Evolutionary conservation across 495 filamentous ascomycete genomes (phyloP).

Genomic region (Baudoinia panamericana): DNA sequence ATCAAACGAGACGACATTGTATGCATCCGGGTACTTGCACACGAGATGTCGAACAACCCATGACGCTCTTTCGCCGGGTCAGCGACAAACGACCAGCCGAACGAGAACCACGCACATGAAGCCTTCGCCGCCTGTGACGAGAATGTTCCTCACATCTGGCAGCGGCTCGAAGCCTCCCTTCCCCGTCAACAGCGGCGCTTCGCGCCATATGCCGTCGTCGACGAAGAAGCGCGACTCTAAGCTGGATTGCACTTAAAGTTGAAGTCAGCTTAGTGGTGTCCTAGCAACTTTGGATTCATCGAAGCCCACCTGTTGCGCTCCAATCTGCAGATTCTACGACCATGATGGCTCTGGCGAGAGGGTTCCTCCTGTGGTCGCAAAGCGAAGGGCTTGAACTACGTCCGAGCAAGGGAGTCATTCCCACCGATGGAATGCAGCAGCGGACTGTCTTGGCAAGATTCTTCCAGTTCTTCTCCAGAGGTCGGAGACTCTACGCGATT

Average conservation of each 20-base stretch:
- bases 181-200: constrained; percentile 50
- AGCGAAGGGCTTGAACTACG: too few relatives aligned
- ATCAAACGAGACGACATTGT: constrained; percentile 64
- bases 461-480: too few relatives aligned
- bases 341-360: too few relatives aligned
- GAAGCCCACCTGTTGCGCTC: too few relatives aligned
- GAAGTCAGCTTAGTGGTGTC: too few relatives aligned
- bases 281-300: too few relatives aligned
- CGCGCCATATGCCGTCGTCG: constrained; percentile 40
- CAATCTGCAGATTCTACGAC: too few relatives aligned
- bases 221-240: constrained; percentile 8
- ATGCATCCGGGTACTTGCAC: constrained; percentile 50
- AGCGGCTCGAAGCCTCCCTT: constrained; percentile 50
- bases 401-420: too few relatives aligned
- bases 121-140: constrained; percentile 59
- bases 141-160: constrained; percentile 52
- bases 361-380: too few relatives aligned
- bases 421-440: too few relatives aligned
- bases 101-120: constrained; percentile 43
- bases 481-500: too few relatives aligned
- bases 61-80: constrained; percentile 40
- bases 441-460: too few relatives aligned
- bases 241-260: constrained; percentile 1
- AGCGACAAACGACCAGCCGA: constrained; percentile 10
- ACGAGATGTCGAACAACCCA: constrained; percentile 62